phyloP scores from a whole-genome alignment of 1,284 basidiomycete species.

The Boletus smithii region DNA sequence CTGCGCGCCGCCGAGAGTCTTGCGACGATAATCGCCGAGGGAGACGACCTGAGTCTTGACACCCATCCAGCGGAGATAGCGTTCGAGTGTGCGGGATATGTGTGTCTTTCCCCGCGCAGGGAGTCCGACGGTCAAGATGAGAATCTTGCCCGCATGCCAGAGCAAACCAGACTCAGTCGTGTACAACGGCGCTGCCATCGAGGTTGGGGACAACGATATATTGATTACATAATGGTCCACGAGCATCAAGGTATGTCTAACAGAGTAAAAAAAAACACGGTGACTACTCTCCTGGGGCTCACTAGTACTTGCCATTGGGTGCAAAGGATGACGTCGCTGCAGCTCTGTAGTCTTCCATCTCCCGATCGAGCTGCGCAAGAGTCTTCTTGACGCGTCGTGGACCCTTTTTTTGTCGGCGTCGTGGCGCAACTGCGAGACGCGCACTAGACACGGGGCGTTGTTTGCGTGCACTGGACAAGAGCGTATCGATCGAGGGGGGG shows the following conservation, averaged over 20 bases:
- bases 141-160: constrained; percentile 93
- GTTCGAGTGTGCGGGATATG: constrained; percentile 90
- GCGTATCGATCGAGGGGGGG: neutral
- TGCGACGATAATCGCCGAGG: constrained; percentile 91
- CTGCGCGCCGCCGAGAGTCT: constrained; percentile 84
- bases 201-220: neutral
- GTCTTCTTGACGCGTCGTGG: constrained; percentile 62
- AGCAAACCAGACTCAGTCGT: constrained; percentile 81
- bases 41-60: constrained; percentile 95
- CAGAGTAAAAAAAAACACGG: no score
- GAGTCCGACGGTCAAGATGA: constrained; percentile 88
- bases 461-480: constrained; percentile 22
- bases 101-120: constrained; percentile 96
- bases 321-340: no score
- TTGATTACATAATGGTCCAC: constrained; percentile 30
- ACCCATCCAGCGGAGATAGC: constrained; percentile 97
- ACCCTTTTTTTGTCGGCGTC: constrained; percentile 53
- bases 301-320: constrained; percentile 16
- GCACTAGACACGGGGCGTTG: constrained; percentile 15
- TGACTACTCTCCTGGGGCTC: no score
- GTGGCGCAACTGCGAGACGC: constrained; percentile 15
- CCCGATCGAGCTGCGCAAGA: constrained; percentile 53
- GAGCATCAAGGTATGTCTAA: no score
- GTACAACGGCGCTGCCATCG: constrained; percentile 85
- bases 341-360: constrained; percentile 82